Evolutionary conservation across 73 alveolate genomes (phyloP), one percentile per base, ranked within the genome.

Genomic region (Symbiodinium natans): DNA sequence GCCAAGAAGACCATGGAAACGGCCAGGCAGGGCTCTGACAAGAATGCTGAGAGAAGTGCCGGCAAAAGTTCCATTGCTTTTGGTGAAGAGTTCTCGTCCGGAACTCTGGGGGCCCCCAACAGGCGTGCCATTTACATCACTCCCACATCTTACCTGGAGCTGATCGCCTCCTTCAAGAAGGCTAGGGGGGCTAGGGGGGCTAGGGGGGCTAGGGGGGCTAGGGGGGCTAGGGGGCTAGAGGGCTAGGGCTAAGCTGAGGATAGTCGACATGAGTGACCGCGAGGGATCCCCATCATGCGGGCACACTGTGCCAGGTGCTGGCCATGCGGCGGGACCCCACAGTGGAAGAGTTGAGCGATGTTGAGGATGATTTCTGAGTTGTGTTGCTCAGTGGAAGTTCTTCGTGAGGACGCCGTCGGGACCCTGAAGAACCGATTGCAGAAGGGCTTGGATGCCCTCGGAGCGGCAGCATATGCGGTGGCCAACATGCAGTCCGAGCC

Each of bases 121-220:
- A 89, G 99, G 93, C 99, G 99, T 63, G 92, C 98, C 59, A 99
- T 92, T 52, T 99, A 99, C 99, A 99, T 99, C 82, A 99, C 99
- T 83, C 99, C 99, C 2, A 99, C 99, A 40, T 99, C 99, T 56
- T 99, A 99, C 99, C 94, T 99, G 99, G 99, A 99, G 96, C 99
- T 99, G 88, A 95, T 99, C 42, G 99, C 99, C 11, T 99, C 99
- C 59, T 99, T 99, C 99, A 99, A 99, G 86, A 99, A 52, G 94
- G 99, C 92, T 39, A 99, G 83, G 85, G 99, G 83, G 15, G 15
- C 71, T 21, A 13, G 71, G 10, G 31, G 5, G 1, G 71, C 17
- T 29, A 13, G n/a, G n/a, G n/a, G n/a, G n/a, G n/a, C n/a, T n/a
- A n/a, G n/a, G n/a, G n/a, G n/a, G n/a, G n/a, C n/a, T n/a, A n/a